Evolutionary conservation across 495 filamentous ascomycete species (phyloP).

Genomic region (Staphylotrichum tortipilum): DNA sequence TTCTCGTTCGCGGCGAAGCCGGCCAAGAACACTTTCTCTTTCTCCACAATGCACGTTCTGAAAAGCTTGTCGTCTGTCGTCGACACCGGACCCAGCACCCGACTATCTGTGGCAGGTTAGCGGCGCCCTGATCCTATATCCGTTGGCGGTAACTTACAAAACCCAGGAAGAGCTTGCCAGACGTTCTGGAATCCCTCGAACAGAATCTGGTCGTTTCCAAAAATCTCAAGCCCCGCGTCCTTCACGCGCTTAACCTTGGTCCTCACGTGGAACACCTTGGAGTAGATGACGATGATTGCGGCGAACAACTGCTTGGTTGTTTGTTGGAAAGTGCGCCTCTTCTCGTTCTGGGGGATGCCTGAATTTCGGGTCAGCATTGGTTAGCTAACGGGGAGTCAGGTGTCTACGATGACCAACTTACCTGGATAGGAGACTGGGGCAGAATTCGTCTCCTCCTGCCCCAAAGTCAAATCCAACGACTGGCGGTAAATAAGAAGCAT

Average conservation of each 20-base stretch:
- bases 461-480: conserved; percentile 5
- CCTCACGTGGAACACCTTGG: conserved; percentile 12
- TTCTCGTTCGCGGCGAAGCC: too few species aligned
- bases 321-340: conserved; percentile 9
- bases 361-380: conserved; percentile 3
- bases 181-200: conserved; percentile 2
- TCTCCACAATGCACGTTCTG: conserved; percentile 7
- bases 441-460: conserved; percentile 8
- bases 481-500: conserved; percentile 21
- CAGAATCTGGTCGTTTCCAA: conserved; percentile 5
- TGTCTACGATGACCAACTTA: background rate
- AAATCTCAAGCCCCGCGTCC: conserved; percentile 3
- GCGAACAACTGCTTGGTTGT: conserved; percentile 13
- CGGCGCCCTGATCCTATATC: background rate
- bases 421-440: conserved; percentile 7
- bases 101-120: conserved; percentile 4
- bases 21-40: background rate
- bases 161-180: conserved; percentile 10
- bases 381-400: background rate
- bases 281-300: conserved; percentile 16
- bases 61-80: conserved; percentile 13
- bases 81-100: background rate
- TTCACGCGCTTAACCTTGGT: conserved; percentile 8
- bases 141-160: conserved; percentile 13
- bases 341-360: conserved; percentile 1